Evolutionary conservation across 2,329 filamentous ascomycete species (phyloP), one percentile per base, ranked within the genome.

Genomic region (Kalmusia sp.): DNA sequence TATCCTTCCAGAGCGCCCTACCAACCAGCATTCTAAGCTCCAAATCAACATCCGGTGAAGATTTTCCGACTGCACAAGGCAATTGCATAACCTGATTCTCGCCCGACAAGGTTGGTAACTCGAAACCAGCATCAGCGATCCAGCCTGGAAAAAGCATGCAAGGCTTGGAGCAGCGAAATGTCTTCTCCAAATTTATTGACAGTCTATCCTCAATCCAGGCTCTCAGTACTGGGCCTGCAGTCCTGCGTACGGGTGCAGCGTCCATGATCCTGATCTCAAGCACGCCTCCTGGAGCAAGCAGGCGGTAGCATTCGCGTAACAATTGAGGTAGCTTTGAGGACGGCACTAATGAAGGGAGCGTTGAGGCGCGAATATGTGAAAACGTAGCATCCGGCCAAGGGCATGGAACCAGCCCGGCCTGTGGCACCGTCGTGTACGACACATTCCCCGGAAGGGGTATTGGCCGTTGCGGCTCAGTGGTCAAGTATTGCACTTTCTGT

Each of bases 171-270:
- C 85, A 88, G 7, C 84, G 80, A 51, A 84, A 87, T 14, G 81
- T 75, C 19, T 78, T 77, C 63, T 87, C 83, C 0, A 90, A 71
- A 51, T 86, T 87, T 6, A 82, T 68, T 2, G 87, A 68, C 0
- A 90, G 75, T 46, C 88, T 77, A 3, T 83, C 78, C 37, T 88
- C 84, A 2, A 90, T 75, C 87, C 87, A 90, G 1, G 76, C 69
- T 30, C 82, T 77, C 64, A 90, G 73, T 1, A 75, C 73, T 0
- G 84, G 84, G 0, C 87, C 88, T 21, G 85, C 75, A 0, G 82
- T 85, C 1, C 77, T 72, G 3, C 81, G 73, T 0, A 82, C 75
- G 0, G 88, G 88, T 6, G 82, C 74, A 0, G 87, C 85, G 52
- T 90, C 85, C 57, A 90, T 83, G 15, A 90, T 72, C 0, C 82